phyloP scores from a whole-genome alignment of 2,329 filamentous ascomycete species.

The Xylaria digitata region DNA sequence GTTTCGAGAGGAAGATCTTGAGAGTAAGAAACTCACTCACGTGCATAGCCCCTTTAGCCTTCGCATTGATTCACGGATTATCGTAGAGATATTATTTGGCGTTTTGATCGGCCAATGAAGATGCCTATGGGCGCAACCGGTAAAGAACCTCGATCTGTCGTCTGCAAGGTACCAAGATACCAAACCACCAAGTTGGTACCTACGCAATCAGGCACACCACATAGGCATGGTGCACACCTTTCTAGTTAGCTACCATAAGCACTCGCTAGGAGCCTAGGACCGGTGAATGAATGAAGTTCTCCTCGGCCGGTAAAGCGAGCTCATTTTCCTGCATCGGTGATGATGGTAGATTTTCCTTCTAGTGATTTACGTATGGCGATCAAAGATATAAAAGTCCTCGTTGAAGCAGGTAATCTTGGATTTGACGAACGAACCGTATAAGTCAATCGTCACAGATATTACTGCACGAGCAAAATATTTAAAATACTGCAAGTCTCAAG shows the following conservation, averaged over 20 bases:
- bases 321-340: background rate
- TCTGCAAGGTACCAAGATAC: background rate
- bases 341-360: background rate
- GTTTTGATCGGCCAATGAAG: background rate
- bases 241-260: background rate
- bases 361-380: background rate
- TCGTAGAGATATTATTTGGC: background rate
- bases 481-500: background rate
- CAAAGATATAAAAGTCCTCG: background rate
- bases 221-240: background rate
- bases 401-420: background rate
- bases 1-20: too few relatives aligned
- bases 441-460: constrained; percentile 1
- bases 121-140: background rate
- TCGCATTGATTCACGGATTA: background rate
- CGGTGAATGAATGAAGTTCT: background rate
- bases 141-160: background rate
- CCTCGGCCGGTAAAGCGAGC: background rate
- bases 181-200: too few relatives aligned
- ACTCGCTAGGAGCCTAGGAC: background rate
- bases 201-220: too few relatives aligned
- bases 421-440: background rate
- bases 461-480: background rate
- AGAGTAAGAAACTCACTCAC: too few relatives aligned
- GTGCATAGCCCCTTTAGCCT: background rate